Evolutionary conservation across 108 stramenopile genomes (phyloP), one percentile per base, ranked within the genome.

Genomic region (Nannochloropsis oceanica): DNA sequence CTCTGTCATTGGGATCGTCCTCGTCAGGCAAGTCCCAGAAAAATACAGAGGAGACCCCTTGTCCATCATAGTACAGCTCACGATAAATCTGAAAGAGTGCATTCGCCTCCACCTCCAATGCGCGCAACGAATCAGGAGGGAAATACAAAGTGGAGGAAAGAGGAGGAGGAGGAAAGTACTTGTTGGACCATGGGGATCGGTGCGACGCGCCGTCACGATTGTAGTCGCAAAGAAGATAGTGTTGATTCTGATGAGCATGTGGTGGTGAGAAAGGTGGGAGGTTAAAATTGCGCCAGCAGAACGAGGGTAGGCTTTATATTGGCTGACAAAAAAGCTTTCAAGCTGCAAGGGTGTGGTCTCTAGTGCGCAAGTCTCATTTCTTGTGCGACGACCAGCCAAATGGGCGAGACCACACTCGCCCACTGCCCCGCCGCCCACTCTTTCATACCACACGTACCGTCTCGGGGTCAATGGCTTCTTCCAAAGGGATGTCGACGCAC

Each of bases 11-110:
- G 2, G 34, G 34, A 34, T 14, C 87, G 14, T n/a, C 86, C 27
- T 27, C 86, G n/a, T 90, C 87, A n/a, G 93, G 93, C 34, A 91
- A 89, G 26, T 94, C 93, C 92, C 93, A 95, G 73, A 96, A 88
- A 91, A 94, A 97, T 8, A 95, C 96, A 73, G 93, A 94, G 42
- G 93, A 91, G 13, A 95, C 86, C 12, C 94, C 94, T 73, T 73
- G 59, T 8, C 93, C 90, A 7, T 92, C 91, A 84, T 95, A 99
- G 86, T 97, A 99, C 14, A 96, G 88, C 91, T 94, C 92, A 11
- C 93, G 89, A 87, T 99, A 99, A 20, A 94, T 86, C 82, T 96
- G 95, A 86, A 97, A 97, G 25, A 97, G 92, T 87, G 95, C 94
- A 90, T 97, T 97, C 80, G 94, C 93, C 79, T 93, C 84, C n/a